phyloP scores from a whole-genome alignment of 2,329 filamentous ascomycete genomes.

The Blastomyces percursus region DNA sequence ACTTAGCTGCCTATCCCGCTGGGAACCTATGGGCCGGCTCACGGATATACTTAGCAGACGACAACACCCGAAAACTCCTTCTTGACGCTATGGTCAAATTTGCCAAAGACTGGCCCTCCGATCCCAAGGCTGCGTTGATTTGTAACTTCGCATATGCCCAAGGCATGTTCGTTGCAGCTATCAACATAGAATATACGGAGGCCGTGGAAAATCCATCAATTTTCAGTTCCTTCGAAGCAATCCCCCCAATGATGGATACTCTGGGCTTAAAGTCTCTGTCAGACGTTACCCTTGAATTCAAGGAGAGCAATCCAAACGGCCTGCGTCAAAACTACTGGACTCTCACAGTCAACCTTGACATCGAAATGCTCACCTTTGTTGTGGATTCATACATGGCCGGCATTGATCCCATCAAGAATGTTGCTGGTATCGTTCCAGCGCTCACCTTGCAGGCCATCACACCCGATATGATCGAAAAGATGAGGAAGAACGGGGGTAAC shows the following conservation, averaged over 20 bases:
- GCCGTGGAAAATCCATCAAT: slow-evolving; percentile 23
- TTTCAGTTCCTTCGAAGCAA: slow-evolving; percentile 21
- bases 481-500: slow-evolving; percentile 26
- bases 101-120: slow-evolving; percentile 20
- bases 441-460: slow-evolving; percentile 28
- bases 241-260: slow-evolving; percentile 20
- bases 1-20: slow-evolving; percentile 28
- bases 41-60: slow-evolving; percentile 18
- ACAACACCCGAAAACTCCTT: slow-evolving; percentile 21
- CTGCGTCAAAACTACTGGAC: slow-evolving; percentile 27
- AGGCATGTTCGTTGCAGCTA: slow-evolving; percentile 21
- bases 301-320: slow-evolving; percentile 24
- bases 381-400: slow-evolving; percentile 19
- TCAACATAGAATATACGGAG: slow-evolving; percentile 30
- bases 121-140: slow-evolving; percentile 28
- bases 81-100: slow-evolving; percentile 26
- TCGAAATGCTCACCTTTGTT: slow-evolving; percentile 20
- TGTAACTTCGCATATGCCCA: slow-evolving; percentile 22
- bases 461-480: slow-evolving; percentile 20
- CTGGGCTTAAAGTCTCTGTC: slow-evolving; percentile 21
- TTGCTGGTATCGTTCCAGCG: slow-evolving; percentile 17
- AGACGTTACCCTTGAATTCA: slow-evolving; percentile 28
- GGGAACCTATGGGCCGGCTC: slow-evolving; percentile 32
- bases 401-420: slow-evolving; percentile 15
- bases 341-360: slow-evolving; percentile 22